Evolutionary conservation across 164 flowering plant genomes (phyloP).

Genomic region (Liquidambar formosana): DNA sequence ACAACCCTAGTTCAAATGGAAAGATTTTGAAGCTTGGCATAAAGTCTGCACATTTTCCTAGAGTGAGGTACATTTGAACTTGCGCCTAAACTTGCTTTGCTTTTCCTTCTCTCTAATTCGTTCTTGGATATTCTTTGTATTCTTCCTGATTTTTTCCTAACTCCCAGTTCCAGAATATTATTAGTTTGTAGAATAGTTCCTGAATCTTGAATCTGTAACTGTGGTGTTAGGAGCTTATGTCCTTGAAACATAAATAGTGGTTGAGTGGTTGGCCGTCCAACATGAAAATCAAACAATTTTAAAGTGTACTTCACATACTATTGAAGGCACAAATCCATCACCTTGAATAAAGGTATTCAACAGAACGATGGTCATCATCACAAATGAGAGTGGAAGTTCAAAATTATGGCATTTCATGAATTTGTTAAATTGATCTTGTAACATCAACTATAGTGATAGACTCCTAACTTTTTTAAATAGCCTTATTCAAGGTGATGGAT

Average conservation of each 20-base stretch:
- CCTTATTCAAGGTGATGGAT: no score
- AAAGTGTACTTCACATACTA: no score
- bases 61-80: slow-evolving; percentile 30
- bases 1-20: slow-evolving; percentile 22
- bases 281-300: no score
- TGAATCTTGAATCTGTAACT: not conserved
- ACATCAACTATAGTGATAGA: no score
- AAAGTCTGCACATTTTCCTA: slow-evolving; percentile 16
- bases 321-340: no score
- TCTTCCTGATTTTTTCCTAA: not conserved
- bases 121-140: not conserved
- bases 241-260: not conserved
- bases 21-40: slow-evolving; percentile 19
- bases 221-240: no score
- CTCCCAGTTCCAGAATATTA: not conserved
- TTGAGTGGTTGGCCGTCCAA: not conserved
- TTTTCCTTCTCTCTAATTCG: not conserved
- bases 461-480: no score
- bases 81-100: not conserved
- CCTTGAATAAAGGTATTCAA: no score
- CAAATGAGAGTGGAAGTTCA: no score
- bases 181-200: not conserved
- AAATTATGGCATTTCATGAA: no score
- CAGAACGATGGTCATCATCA: no score
- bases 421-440: no score